These are phyloP conservation scores for Epichloe gansuensis DNA, from an alignment of 2,329 filamentous ascomycete genomes.

Conservation along the genomic window DNA sequence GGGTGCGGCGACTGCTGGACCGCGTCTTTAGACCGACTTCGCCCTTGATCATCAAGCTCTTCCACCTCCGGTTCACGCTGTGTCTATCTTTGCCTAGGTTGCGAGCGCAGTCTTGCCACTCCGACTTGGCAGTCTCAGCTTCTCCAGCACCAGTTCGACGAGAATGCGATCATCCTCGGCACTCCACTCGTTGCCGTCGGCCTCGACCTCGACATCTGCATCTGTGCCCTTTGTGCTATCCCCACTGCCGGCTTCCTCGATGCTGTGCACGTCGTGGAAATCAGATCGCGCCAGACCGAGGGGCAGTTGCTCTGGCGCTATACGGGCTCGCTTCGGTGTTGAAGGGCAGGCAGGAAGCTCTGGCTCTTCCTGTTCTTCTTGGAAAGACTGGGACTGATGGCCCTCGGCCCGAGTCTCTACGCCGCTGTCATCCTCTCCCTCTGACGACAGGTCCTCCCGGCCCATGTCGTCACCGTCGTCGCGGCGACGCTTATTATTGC, in stretches of 20 bases:
- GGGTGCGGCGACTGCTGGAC: slow-evolving; percentile 27
- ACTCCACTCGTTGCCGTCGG: slow-evolving; percentile 41
- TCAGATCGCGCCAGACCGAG: slow-evolving; percentile 45
- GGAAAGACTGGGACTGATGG: slow-evolving; percentile 3
- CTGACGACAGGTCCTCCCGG: slow-evolving; percentile 22
- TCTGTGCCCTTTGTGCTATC: slow-evolving; percentile 19
- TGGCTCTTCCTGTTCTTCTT: background rate
- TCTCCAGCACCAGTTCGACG: slow-evolving; percentile 55
- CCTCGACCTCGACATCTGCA: slow-evolving; percentile 30
- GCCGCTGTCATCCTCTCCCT: slow-evolving; percentile 23
- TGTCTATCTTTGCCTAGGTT: slow-evolving; percentile 47
- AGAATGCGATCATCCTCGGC: slow-evolving; percentile 51
- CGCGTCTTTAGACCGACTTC: slow-evolving; percentile 45
- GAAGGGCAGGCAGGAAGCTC: slow-evolving; percentile 20
- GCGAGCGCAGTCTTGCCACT: slow-evolving; percentile 56
- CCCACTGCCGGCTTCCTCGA: slow-evolving; percentile 15
- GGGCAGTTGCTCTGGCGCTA: slow-evolving; percentile 47
- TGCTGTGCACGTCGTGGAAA: slow-evolving; percentile 38
- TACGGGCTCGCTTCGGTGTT: slow-evolving; percentile 47
- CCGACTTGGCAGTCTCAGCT: slow-evolving; percentile 49
- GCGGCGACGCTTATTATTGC: slow-evolving; percentile 41
- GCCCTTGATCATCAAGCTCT: slow-evolving; percentile 44
- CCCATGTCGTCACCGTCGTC: slow-evolving; percentile 32
- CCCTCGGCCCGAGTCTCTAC: slow-evolving; percentile 17
- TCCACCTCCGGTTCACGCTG: slow-evolving; percentile 47